Base-by-base conservation (phyloP, 2,329 filamentous ascomycete species). In the Blastomyces parvus region DNA sequence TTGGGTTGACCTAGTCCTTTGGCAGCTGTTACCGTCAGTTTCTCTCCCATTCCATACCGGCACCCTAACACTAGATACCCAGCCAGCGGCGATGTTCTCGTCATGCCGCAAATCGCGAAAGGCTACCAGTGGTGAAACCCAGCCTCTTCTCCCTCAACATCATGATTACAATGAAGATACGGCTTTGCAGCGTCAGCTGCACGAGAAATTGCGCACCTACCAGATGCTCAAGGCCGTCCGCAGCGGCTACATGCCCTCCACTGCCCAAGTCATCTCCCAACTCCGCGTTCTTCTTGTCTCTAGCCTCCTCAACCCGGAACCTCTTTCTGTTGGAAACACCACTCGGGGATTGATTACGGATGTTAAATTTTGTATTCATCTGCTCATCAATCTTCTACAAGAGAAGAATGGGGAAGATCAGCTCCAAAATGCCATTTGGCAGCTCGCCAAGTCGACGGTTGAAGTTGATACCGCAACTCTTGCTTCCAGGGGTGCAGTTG, bases 391-490 rank as follows among this genome's bases (percentile, higher is more conserved):
- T n/a, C 77, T 96, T 6, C 74, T 97, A 56, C 81, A 85, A 62
- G 82, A 91, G 75, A 97, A 97, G 79, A 97, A 97, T 74, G 79
- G 81, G 65, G 76, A 84, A 19, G 91, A 97, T 74, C 88, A 96
- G 73, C 84, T 97, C 22, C 93, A 97, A 74, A 90, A 97, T 70
- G 89, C 97, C 67, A 81, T 96, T 48, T 97, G 91, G 91, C 91
- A 88, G 69, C 75, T 96, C 57, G 80, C 86, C 66, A 88, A 89
- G 72, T 87, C 90, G n/a, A 83, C 84, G 42, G 78, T 94, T 6
- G 83, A 83, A 0, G 76, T 93, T 3, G 86, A 92, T 69, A 80
- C 86, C 1, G 80, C 84, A 22, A 83, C 89, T 64, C 78, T 92
- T 55, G 81, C 83, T 1, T 77, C 81, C 48, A 82, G 83, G 59